These are phyloP conservation scores for Phytophthora lateralis DNA, from an alignment of 352 stramenopile genomes.

Conservation along the genomic window DNA sequence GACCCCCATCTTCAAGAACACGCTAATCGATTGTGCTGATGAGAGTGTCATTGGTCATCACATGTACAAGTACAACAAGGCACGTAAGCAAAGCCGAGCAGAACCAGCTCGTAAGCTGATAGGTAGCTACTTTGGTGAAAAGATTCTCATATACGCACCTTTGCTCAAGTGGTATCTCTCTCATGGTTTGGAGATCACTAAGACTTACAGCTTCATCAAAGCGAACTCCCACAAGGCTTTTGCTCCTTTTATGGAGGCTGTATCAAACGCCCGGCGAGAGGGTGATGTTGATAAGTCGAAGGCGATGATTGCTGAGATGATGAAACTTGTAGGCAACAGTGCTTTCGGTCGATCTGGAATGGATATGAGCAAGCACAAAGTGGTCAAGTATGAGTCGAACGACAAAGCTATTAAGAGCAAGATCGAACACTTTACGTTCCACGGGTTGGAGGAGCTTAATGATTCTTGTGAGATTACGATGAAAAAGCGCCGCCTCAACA, in stretches of 20 bases:
- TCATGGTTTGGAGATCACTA: no score
- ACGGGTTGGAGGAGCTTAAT: background rate
- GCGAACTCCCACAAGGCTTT: conserved; percentile 9
- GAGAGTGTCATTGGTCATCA: conserved; percentile 29
- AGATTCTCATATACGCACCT: conserved; percentile 43
- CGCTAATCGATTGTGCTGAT: conserved; percentile 2
- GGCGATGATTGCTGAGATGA: conserved; percentile 6
- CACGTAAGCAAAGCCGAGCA: conserved; percentile 4
- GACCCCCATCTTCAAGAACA: background rate
- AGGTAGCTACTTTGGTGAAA: conserved; percentile 37
- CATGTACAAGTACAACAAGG: conserved; percentile 35
- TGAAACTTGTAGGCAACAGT: conserved; percentile 2
- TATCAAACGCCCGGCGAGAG: conserved; percentile 29
- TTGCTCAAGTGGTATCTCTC: conserved; percentile 36
- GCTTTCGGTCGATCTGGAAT: conserved; percentile 3
- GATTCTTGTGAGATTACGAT: conserved; percentile 12
- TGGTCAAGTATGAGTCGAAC: conserved; percentile 11
- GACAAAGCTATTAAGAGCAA: conserved; percentile 1
- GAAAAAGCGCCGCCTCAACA: conserved; percentile 2
- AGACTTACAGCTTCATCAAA: no score
- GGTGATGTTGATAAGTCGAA: conserved; percentile 36
- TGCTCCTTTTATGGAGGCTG: conserved; percentile 23
- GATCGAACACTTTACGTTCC: conserved; percentile 16
- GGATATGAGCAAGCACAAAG: conserved; percentile 14
- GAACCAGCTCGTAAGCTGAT: conserved; percentile 31